phyloP scores from a whole-genome alignment of 2,329 filamentous ascomycete genomes.

The Colletotrichum eremochloae region DNA sequence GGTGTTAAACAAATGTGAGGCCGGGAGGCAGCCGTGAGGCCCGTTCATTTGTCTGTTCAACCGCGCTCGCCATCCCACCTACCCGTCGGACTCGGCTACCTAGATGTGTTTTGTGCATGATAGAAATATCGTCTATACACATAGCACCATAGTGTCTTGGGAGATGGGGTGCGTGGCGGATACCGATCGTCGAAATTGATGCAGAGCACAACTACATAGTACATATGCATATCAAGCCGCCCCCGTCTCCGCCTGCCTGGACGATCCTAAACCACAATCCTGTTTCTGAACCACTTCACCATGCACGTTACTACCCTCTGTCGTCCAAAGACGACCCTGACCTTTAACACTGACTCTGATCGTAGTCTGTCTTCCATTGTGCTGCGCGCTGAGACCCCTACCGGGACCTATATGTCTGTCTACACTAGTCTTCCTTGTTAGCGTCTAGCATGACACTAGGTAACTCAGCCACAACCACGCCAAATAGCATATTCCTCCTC shows the following conservation, averaged over 20 bases:
- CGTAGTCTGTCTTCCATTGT: conserved; percentile 13
- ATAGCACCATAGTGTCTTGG: too few relatives aligned
- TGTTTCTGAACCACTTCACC: conserved; percentile 6
- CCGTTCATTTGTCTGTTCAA: conserved; percentile 4
- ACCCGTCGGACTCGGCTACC: not conserved
- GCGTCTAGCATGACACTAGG: conserved; percentile 24
- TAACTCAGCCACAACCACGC: conserved; percentile 35
- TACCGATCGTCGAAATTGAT: conserved; percentile 1
- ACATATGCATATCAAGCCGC: not conserved
- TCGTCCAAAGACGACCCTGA: not conserved
- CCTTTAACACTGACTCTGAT: not conserved
- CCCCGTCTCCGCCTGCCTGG: conserved; percentile 8
- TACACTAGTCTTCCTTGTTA: not conserved
- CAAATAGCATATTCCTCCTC: conserved; percentile 17
- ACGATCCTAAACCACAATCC: conserved; percentile 12
- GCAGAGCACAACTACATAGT: not conserved
- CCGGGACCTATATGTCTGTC: not conserved
- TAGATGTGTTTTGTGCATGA: too few relatives aligned
- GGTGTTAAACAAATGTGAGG: not conserved
- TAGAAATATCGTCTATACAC: too few relatives aligned
- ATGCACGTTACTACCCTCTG: not conserved
- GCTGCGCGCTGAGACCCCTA: conserved; percentile 25
- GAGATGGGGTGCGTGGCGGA: not conserved
- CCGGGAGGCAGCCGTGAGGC: not conserved
- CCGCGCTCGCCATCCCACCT: not conserved